Evolutionary conservation across 1,139 yeast genomes (phyloP).

Genomic region (Nematodospora anomalae): DNA sequence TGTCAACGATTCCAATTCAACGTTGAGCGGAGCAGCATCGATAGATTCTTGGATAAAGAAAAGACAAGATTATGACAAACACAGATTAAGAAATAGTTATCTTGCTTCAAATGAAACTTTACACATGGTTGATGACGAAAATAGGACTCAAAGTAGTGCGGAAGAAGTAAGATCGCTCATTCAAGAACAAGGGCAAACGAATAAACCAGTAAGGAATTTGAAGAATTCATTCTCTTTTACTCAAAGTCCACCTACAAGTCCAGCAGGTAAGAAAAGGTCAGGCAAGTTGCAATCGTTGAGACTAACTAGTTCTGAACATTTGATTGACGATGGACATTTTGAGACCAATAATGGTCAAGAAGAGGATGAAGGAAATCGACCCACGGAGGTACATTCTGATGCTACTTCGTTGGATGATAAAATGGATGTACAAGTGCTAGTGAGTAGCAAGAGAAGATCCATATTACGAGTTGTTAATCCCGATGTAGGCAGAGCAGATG

Average conservation of each 20-base stretch:
- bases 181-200: conserved; percentile 1
- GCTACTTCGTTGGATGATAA: conserved; percentile 38
- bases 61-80: conserved; percentile 47
- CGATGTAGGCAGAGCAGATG: conserved; percentile 27
- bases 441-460: conserved; percentile 67
- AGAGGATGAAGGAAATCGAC: background rate
- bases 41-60: conserved; percentile 56
- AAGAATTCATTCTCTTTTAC: conserved; percentile 24
- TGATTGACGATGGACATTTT: conserved; percentile 6
- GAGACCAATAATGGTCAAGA: conserved; percentile 6
- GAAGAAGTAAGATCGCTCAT: conserved; percentile 9
- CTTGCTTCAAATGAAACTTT: conserved; percentile 28
- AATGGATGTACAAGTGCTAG: conserved; percentile 72
- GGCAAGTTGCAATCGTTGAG: conserved; percentile 12
- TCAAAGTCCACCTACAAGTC: conserved; percentile 18
- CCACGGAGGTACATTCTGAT: conserved; percentile 15
- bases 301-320: conserved; percentile 14
- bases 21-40: conserved; percentile 31
- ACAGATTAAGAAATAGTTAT: conserved; percentile 24
- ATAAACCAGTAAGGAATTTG: conserved; percentile 11
- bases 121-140: conserved; percentile 16
- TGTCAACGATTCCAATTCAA: conserved; percentile 40
- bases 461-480: conserved; percentile 68
- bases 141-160: conserved; percentile 1
- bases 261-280: conserved; percentile 12